Conservation (phyloP, 2,329 filamentous ascomycete species). For the Salinomyces thailandicus region DNA sequence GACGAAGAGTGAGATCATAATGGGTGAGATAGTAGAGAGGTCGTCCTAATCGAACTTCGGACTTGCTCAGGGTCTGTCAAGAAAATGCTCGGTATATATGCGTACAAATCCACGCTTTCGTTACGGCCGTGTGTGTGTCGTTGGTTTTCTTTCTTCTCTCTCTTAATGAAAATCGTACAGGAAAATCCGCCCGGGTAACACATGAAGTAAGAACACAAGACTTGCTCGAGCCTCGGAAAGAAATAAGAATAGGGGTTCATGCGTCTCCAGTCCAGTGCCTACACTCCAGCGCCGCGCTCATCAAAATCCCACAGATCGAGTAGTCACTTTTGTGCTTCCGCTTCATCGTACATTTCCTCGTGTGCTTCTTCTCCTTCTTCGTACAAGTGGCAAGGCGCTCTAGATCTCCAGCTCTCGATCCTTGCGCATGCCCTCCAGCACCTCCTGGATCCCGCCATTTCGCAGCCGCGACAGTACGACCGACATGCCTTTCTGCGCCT, state of each 20-base stretch:
- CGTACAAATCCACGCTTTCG: background rate
- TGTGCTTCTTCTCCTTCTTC: background rate
- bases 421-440: conserved; percentile 59
- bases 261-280: background rate
- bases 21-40: conserved; percentile 18
- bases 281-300: too few species aligned
- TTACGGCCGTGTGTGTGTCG: too few species aligned
- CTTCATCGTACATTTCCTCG: background rate
- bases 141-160: background rate
- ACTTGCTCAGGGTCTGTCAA: too few species aligned
- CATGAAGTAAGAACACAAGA: background rate
- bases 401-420: conserved; percentile 35
- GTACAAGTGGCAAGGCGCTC: background rate
- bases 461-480: conserved; percentile 65
- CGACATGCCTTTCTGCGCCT: conserved; percentile 74
- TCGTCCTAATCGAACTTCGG: conserved; percentile 10
- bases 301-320: too few species aligned
- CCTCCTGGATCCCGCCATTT: conserved; percentile 54
- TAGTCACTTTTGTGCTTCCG: too few species aligned
- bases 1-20: too few species aligned
- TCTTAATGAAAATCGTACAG: background rate
- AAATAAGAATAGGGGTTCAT: background rate
- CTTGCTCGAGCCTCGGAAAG: background rate
- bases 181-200: background rate
- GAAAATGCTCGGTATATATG: background rate